Base-by-base conservation (phyloP, 192 early-diverging fungal genomes). In the Umbelopsis ramanniana region DNA sequence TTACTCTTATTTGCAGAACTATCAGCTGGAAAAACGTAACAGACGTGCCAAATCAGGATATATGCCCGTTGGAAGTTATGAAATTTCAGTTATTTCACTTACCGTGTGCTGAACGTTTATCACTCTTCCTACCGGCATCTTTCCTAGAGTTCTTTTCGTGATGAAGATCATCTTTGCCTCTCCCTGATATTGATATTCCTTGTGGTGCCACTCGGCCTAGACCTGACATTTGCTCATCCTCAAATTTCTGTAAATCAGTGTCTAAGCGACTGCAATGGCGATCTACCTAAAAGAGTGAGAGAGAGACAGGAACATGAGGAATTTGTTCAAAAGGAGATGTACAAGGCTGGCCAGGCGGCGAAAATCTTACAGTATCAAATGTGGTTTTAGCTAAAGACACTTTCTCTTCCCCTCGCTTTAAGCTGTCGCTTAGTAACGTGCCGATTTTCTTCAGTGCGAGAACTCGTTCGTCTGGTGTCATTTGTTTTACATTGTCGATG, bases 321-420 rank as follows among this genome's bases (percentile, higher is more conserved):
- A 43, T 43, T 43, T 1, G 6, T 6, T 43, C 40, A 43, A n/a
- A 45, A 26, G 3, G n/a, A 14, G 29, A 29, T 29, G 29, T 29
- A 1, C 29, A 29, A 1, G 29, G 29, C 29, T 29, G 1, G 15
- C 5, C 26, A n/a, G 12, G 11, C 14, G n/a, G 38, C 35, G n/a
- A 77, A 78, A 14, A 21, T 6, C 80, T 15, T 76, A 96, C 96
- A 75, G 93, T 84, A 69, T 99, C 96, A 74, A 94, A 98, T 0
- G 96, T 97, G 46, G 97, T 91, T 46, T 91, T 92, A 15, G 97
- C 97, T 29, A 99, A 76, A 0, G 93, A 88, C 2, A 98, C 95
- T 72, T 97, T 99, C 66, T 98, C 96, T 72, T 97, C 94, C 9
- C 94, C 95, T 67, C 94, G 87, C 74, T 94, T 92, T 22, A 96